Percentiles rank a stretch among this genome's conserved stretches.
These are phyloP conservation scores for Penstemon davidsonii DNA, from an alignment of 257 asterid genomes.

Conservation along the genomic window DNA sequence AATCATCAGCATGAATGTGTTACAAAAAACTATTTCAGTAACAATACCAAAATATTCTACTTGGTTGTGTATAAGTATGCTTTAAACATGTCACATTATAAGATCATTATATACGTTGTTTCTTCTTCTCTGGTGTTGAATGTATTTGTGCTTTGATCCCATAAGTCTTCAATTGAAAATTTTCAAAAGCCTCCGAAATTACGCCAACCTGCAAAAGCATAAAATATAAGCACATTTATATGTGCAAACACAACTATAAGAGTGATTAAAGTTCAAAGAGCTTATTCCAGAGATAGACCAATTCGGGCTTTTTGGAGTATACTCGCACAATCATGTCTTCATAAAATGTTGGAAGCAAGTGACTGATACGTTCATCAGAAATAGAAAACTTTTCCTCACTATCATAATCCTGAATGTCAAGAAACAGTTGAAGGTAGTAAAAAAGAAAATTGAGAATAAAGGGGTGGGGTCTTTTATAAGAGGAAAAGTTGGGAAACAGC, in stretches of 20 bases:
- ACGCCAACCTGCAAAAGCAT: slow-evolving; percentile 57
- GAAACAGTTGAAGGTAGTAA: slow-evolving; percentile 19
- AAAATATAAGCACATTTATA: neutral
- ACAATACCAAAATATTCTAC: neutral
- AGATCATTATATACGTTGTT: slow-evolving; percentile 39
- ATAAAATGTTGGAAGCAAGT: slow-evolving; percentile 79
- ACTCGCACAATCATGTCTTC: slow-evolving; percentile 96
- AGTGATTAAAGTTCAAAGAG: slow-evolving; percentile 17
- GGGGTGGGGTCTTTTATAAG: neutral
- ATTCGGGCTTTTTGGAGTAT: slow-evolving; percentile 83
- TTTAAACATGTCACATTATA: slow-evolving; percentile 16
- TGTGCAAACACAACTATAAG: neutral
- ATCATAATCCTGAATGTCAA: slow-evolving; percentile 60
- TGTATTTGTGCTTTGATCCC: slow-evolving; percentile 84
- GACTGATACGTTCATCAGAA: slow-evolving; percentile 77
- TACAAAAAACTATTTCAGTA: slow-evolving; percentile 5
- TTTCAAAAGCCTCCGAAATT: slow-evolving; percentile 88
- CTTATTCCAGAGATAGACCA: slow-evolving; percentile 48
- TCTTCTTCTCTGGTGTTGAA: slow-evolving; percentile 80
- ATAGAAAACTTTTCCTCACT: slow-evolving; percentile 72
- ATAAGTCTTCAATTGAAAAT: slow-evolving; percentile 78
- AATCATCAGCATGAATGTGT: neutral
- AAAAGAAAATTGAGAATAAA: slow-evolving; percentile 12
- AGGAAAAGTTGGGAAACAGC: slow-evolving; percentile 7
- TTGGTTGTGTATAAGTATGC: neutral